Conservation (phyloP, 2,329 filamentous ascomycete genomes). For the Botrytis cinerea region DNA sequence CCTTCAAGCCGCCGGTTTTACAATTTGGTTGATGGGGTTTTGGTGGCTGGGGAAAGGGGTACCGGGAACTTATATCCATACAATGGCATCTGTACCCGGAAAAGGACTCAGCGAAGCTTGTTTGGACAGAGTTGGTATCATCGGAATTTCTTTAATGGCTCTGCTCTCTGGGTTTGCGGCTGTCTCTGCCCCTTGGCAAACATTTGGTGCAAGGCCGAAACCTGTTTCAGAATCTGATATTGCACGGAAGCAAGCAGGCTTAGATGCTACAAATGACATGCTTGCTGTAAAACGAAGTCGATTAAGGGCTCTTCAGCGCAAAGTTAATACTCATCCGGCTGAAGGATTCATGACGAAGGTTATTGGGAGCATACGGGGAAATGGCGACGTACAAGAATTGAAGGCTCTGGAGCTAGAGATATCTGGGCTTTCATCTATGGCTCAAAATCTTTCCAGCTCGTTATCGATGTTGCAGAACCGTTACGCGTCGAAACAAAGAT, state of each 20-base stretch:
- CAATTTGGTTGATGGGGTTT: constrained; percentile 70
- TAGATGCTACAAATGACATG: constrained; percentile 80
- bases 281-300: constrained; percentile 72
- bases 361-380: constrained; percentile 69
- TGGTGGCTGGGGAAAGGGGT: constrained; percentile 73
- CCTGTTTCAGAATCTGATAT: constrained; percentile 74
- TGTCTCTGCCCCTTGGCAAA: constrained; percentile 86
- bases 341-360: constrained; percentile 71
- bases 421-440: constrained; percentile 77
- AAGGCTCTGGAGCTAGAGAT: constrained; percentile 72
- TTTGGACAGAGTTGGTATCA: constrained; percentile 73
- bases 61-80: constrained; percentile 53
- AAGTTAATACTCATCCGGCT: constrained; percentile 49
- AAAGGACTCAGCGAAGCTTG: constrained; percentile 49
- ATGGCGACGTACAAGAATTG: constrained; percentile 59
- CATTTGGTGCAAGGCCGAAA: constrained; percentile 65
- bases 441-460: constrained; percentile 66
- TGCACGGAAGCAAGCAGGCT: constrained; percentile 72
- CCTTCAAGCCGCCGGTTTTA: constrained; percentile 63
- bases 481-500: constrained; percentile 63
- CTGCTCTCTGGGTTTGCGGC: constrained; percentile 85
- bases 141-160: constrained; percentile 84
- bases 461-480: constrained; percentile 64
- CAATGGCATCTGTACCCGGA: constrained; percentile 45
- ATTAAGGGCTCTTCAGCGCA: constrained; percentile 69